Evolutionary conservation across 169 alveolate genomes (phyloP).

Genomic region (Babesia caballi): DNA sequence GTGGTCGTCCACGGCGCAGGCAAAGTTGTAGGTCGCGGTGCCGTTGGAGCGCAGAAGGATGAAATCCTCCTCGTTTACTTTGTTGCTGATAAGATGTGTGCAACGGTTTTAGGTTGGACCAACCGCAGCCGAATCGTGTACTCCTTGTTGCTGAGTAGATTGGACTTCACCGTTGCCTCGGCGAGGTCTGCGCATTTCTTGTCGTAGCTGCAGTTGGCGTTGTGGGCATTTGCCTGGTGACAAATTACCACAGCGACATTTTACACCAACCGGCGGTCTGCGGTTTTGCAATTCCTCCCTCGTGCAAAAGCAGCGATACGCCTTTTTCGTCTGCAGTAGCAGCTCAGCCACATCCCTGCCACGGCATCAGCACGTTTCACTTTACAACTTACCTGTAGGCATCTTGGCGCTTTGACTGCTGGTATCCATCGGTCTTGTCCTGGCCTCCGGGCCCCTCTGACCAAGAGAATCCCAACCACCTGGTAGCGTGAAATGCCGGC

Average conservation of each 20-base stretch:
- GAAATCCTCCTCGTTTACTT: conserved; percentile 67
- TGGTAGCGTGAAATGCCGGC: neutral
- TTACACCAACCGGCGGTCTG: conserved; percentile 42
- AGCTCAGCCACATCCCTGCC: conserved; percentile 68
- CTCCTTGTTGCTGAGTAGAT: neutral
- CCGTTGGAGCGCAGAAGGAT: conserved; percentile 69
- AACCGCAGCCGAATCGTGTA: conserved; percentile 38
- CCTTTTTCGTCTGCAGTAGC: conserved; percentile 64
- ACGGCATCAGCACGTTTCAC: neutral
- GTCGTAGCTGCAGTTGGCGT: conserved; percentile 15
- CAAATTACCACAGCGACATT: neutral
- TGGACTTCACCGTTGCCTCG: neutral
- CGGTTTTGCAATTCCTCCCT: conserved; percentile 58
- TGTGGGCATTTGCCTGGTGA: conserved; percentile 14
- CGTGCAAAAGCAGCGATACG: conserved; percentile 80
- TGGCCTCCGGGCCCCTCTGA: conserved; percentile 77
- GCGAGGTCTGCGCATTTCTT: conserved; percentile 23
- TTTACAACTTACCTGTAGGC: conserved; percentile 55
- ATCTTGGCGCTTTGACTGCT: conserved; percentile 73
- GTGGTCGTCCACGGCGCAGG: conserved; percentile 79
- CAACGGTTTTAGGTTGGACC: neutral
- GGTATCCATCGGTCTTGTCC: conserved; percentile 74
- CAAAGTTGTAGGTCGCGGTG: conserved; percentile 80
- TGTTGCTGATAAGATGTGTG: conserved; percentile 27
- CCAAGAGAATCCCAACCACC: conserved; percentile 80